Evolutionary conservation across 345 rosid species (phyloP).

Genomic region (Noccaea bulbosa): DNA sequence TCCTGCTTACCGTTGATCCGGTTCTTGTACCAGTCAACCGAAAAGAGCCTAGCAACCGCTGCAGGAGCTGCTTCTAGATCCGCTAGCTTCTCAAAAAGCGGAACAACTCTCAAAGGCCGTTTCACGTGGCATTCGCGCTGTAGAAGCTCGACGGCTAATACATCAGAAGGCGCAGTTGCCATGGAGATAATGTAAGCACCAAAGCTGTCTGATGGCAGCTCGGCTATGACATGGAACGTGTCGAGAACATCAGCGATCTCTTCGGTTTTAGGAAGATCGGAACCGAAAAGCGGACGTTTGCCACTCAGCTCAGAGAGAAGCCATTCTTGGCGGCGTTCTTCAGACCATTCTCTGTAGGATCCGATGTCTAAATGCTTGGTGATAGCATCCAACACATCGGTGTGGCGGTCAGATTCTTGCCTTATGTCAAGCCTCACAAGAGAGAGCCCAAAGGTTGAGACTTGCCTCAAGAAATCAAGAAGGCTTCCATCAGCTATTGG

Average conservation of each 20-base stretch:
- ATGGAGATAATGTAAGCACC: slow-evolving; percentile 97
- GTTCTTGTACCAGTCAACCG: slow-evolving; percentile 90
- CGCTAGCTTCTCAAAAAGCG: slow-evolving; percentile 95
- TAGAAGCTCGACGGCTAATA: slow-evolving; percentile 90
- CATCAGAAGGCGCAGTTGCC: slow-evolving; percentile 96
- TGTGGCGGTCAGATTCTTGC: slow-evolving; percentile 97
- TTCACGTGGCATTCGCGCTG: slow-evolving; percentile 95
- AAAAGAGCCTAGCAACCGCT: slow-evolving; percentile 88
- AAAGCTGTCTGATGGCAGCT: slow-evolving; percentile 80
- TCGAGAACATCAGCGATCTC: slow-evolving; percentile 90
- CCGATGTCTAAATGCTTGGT: slow-evolving; percentile 83
- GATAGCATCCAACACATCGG: slow-evolving; percentile 93
- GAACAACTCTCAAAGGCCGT: slow-evolving; percentile 92
- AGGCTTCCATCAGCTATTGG: slow-evolving; percentile 99
- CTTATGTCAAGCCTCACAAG: slow-evolving; percentile 93
- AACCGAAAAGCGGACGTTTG: slow-evolving; percentile 93
- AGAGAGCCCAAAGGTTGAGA: slow-evolving; percentile 94
- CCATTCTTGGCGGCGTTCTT: slow-evolving; percentile 86
- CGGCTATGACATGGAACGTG: slow-evolving; percentile 82
- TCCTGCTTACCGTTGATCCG: slow-evolving; percentile 95
- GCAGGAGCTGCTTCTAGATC: slow-evolving; percentile 99
- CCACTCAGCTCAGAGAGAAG: slow-evolving; percentile 88
- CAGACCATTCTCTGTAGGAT: slow-evolving; percentile 94
- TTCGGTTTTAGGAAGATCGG: slow-evolving; percentile 94
- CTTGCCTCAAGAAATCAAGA: slow-evolving; percentile 97